Conservation (phyloP, 2,329 filamentous ascomycete species). For the Fusarium transvaalense region DNA sequence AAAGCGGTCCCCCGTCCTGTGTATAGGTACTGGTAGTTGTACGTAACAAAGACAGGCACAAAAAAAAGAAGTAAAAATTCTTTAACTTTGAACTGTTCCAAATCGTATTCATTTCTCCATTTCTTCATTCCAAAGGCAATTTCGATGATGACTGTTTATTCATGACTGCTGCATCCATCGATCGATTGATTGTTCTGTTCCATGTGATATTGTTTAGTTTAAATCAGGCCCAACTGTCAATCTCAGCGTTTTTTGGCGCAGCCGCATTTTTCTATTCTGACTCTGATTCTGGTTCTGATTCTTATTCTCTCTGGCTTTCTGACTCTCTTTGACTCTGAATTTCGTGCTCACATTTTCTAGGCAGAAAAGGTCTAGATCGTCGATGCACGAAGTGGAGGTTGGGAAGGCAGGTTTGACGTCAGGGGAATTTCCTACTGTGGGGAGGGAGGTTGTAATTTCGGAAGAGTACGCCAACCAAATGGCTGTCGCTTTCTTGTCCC, state of each 20-base stretch:
- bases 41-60: slow-evolving; percentile 51
- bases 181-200: slow-evolving; percentile 3
- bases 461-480: slow-evolving; percentile 15
- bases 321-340: no score
- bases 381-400: slow-evolving; percentile 27
- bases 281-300: slow-evolving; percentile 13
- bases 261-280: not conserved
- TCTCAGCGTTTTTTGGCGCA: slow-evolving; percentile 1
- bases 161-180: not conserved
- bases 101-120: slow-evolving; percentile 28
- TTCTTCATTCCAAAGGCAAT: slow-evolving; percentile 3
- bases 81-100: slow-evolving; percentile 34
- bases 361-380: slow-evolving; percentile 33
- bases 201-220: not conserved
- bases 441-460: slow-evolving; percentile 43
- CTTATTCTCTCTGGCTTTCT: no score
- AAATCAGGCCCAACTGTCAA: not conserved
- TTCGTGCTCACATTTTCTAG: not conserved
- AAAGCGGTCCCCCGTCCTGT: slow-evolving; percentile 47
- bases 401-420: slow-evolving; percentile 38
- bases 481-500: slow-evolving; percentile 11
- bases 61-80: slow-evolving; percentile 55
- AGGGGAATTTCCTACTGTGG: slow-evolving; percentile 41
- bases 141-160: not conserved
- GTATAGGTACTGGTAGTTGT: slow-evolving; percentile 58